Base-by-base conservation (phyloP, 1,284 basidiomycete genomes). In the Hypsizygus ulmarius region DNA sequence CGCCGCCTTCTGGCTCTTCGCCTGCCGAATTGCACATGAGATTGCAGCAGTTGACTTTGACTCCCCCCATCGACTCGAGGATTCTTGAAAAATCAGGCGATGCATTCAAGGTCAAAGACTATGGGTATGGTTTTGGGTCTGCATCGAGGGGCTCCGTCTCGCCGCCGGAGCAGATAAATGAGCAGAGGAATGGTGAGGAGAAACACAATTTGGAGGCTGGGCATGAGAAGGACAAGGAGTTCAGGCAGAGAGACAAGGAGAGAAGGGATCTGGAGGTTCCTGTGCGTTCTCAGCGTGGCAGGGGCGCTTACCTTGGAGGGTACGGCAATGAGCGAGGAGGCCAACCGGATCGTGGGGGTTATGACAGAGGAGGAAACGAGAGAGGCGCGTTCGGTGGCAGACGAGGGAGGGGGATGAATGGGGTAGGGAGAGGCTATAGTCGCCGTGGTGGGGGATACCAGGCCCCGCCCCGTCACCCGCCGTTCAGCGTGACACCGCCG, bases 51-150 rank as follows among this genome's bases (percentile, higher is more conserved):
- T 21, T 52, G 25, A 42, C 51, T 3, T 35, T 33, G 7, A 19
- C 40, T 10, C 27, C 21, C 4, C 21, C 21, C 21, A 25, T 25
- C 3, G 21, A 25, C 21, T 25, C 21, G 21, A 25, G 21, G 21
- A 25, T 25, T 25, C 21, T 25, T 7, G 21, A 25, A 3, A 7
- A 25, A 25, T 25, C 21, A 7, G 21, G 21, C 30, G 63, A 66
- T 45, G 75, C 77, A 11, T 78, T 75, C 64, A 72, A 75, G 51
- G 84, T 85, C 38, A 77, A 73, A 52, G 75, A 87, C 58, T 85
- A 72, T 50, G 83, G 81, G 5, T 83, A 68, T 55, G 78, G 81
- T 1, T 82, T 82, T 52, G 81, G 81, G 64, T 49, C 44, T 8
- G 40, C 25, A 5, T 51, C 49, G 21, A 27, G 40, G 11, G 40